Conservation (phyloP, 1,139 yeast genomes). For the Candida labiduridarum region DNA sequence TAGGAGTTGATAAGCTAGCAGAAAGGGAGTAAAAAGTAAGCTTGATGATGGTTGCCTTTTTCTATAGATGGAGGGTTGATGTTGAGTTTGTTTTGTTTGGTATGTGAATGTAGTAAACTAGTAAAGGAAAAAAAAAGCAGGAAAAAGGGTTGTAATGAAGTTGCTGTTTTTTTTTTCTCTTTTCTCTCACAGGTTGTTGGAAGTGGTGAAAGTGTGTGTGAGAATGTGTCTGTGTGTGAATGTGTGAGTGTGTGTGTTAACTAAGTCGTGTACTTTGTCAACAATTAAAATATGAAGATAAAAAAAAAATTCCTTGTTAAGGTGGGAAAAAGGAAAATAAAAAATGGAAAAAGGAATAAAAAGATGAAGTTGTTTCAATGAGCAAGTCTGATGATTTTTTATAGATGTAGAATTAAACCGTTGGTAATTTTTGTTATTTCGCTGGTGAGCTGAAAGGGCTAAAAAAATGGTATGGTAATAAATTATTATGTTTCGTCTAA, state of each 20-base stretch:
- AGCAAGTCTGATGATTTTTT: constrained; percentile 2
- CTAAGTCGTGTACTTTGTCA: not conserved
- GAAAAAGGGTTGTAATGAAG: constrained; percentile 3
- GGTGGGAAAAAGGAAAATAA: not conserved
- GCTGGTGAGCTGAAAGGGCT: not conserved
- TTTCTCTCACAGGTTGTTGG: not conserved
- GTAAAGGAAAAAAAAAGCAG: not conserved
- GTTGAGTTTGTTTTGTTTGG: not conserved
- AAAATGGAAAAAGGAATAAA: not conserved
- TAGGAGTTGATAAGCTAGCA: not conserved
- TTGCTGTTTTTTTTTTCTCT: constrained; percentile 1
- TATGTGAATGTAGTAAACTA: not conserved
- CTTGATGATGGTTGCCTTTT: not conserved
- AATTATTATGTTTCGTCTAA: constrained; percentile 1
- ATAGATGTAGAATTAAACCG: not conserved
- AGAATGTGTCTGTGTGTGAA: not conserved
- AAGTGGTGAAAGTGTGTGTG: constrained; percentile 1
- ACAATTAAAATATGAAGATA: constrained; percentile 2
- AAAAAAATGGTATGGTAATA: constrained; percentile 1
- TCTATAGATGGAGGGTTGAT: not conserved
- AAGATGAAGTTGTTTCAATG: not conserved
- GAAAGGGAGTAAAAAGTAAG: not conserved
- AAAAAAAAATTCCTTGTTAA: not conserved
- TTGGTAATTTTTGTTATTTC: not conserved
- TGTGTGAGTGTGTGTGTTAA: not conserved